Conservation (phyloP, 768 basidiomycete species). For the Hypholoma fasciculare region DNA sequence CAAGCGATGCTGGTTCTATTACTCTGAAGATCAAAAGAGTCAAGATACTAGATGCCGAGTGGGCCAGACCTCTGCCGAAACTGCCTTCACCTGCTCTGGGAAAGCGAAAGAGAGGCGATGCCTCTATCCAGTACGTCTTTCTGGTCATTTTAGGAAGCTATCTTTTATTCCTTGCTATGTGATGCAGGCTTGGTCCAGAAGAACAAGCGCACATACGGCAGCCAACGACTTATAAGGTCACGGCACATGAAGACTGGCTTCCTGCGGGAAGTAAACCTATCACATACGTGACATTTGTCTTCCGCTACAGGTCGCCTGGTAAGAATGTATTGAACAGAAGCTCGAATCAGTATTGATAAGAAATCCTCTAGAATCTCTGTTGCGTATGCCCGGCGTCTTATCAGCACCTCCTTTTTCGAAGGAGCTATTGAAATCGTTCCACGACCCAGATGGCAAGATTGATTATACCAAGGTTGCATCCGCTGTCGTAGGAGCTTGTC, state of each 20-base stretch:
- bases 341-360: too few relatives aligned
- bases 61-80: constrained; percentile 41
- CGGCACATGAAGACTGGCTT: constrained; percentile 40
- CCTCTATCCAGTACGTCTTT: constrained; percentile 45
- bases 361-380: too few relatives aligned
- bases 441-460: too few relatives aligned
- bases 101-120: constrained; percentile 40
- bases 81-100: constrained; percentile 25
- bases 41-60: constrained; percentile 31
- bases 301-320: constrained; percentile 64
- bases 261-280: constrained; percentile 31
- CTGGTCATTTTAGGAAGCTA: not conserved
- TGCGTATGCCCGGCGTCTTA: too few relatives aligned
- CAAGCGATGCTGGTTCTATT: constrained; percentile 51
- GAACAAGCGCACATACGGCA: constrained; percentile 37
- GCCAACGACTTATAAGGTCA: constrained; percentile 54
- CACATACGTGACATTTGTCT: constrained; percentile 67
- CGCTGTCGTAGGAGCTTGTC: too few relatives aligned
- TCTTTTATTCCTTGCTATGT: constrained; percentile 6
- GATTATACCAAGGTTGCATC: too few relatives aligned
- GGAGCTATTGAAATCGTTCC: too few relatives aligned
- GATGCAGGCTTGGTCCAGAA: constrained; percentile 51
- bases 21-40: constrained; percentile 49
- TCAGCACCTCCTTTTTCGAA: too few relatives aligned
- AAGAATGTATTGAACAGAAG: constrained; percentile 7